phyloP scores from a whole-genome alignment of 2,329 filamentous ascomycete species.

The Clonostachys rhizophaga region DNA sequence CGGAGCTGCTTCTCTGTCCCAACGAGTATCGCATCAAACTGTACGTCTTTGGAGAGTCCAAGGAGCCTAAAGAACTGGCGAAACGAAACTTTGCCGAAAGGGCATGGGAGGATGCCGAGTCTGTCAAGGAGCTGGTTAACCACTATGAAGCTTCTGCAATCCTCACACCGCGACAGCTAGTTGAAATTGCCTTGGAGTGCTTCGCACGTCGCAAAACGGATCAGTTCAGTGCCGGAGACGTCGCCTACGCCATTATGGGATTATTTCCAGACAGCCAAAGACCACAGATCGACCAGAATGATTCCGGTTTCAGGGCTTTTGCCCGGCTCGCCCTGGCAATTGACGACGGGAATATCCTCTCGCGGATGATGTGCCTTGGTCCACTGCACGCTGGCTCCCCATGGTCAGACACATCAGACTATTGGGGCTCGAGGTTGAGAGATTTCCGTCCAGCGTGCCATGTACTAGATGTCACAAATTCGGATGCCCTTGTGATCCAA shows the following conservation, averaged over 20 bases:
- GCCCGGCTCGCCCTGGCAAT: constrained; percentile 38
- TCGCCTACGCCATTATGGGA: constrained; percentile 40
- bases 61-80: constrained; percentile 11
- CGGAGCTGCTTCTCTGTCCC: constrained; percentile 23
- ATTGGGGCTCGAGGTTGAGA: constrained; percentile 32
- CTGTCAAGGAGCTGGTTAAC: constrained; percentile 33
- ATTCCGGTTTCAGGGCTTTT: constrained; percentile 40
- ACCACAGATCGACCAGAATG: constrained; percentile 26
- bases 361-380: constrained; percentile 36
- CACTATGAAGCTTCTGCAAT: constrained; percentile 36
- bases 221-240: constrained; percentile 28
- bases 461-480: constrained; percentile 1
- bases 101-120: constrained; percentile 30
- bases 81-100: constrained; percentile 33
- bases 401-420: constrained; percentile 34
- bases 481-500: constrained; percentile 25
- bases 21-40: constrained; percentile 8
- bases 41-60: constrained; percentile 5
- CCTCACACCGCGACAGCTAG: constrained; percentile 31
- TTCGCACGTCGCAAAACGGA: constrained; percentile 28
- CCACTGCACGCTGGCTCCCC: constrained; percentile 13
- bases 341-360: constrained; percentile 35
- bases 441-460: constrained; percentile 35
- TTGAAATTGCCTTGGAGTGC: constrained; percentile 21
- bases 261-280: constrained; percentile 26